These are phyloP conservation scores for Withania somnifera DNA, from an alignment of 305 asterid species.

Conservation along the genomic window DNA sequence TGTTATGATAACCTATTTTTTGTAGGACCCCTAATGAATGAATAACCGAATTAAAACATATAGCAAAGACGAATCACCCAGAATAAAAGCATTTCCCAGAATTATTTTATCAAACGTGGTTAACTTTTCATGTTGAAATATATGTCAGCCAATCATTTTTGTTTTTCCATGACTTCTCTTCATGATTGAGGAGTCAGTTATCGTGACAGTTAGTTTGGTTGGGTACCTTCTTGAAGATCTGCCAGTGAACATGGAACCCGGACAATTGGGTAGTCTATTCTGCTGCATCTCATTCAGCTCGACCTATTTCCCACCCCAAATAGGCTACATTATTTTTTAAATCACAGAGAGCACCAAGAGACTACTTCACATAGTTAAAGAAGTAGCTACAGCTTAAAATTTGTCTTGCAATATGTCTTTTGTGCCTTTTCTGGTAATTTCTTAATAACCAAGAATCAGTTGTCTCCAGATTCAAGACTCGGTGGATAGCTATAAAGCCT, in stretches of 20 bases:
- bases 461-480: not conserved
- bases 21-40: not conserved
- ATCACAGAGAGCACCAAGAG: not conserved
- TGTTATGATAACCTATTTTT: not conserved
- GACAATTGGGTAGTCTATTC: not conserved
- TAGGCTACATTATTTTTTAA: not conserved
- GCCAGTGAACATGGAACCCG: not conserved
- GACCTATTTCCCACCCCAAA: not conserved
- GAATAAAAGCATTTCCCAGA: not conserved
- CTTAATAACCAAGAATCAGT: not conserved
- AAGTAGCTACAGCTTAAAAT: not conserved
- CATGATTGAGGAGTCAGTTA: not conserved
- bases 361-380: not conserved
- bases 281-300: not conserved
- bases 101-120: not conserved
- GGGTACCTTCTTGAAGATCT: not conserved
- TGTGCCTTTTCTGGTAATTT: not conserved
- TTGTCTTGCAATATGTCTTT: not conserved
- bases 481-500: not conserved
- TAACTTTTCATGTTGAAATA: not conserved
- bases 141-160: not conserved
- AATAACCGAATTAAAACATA: not conserved
- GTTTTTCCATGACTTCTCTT: not conserved
- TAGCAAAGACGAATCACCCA: not conserved
- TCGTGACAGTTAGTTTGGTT: not conserved